Evolutionary conservation across 352 stramenopile genomes (phyloP), one percentile per base, ranked within the genome.

Genomic region (Aphanomyces astaci): DNA sequence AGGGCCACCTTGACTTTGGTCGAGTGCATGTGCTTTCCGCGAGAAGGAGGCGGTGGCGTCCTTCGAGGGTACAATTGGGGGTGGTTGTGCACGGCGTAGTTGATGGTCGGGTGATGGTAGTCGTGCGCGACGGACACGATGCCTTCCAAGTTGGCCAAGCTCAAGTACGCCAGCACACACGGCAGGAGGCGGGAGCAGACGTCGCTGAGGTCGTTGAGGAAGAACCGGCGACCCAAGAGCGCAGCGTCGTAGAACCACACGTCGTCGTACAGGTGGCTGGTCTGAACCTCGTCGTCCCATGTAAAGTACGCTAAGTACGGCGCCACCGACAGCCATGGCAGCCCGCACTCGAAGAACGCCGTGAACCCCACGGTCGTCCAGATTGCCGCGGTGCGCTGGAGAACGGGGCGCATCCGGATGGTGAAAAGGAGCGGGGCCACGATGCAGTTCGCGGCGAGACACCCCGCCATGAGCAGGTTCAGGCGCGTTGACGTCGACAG

Each of bases 211-310:
- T 31, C 19, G 28, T 17, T 46, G 30, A 62, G 28, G 30, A 62
- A 62, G 25, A 62, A n/a, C 13, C 32, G 28, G 4, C 31, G 53
- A 28, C 53, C 53, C 53, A 62, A 27, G 4, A 43, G 53, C 4
- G 32, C 32, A n/a, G 53, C 53, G 32, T 62, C 32, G 53, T 62
- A 62, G 13, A 62, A 62, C 53, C 53, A 62, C 53, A 62, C 53
- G 7, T 48, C 31, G 53, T 62, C 53, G 53, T 46, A 62, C 5
- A 62, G 53, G 24, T 24, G 9, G 45, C 4, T 25, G 9, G 9
- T 53, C 45, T 53, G 45, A 24, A 24, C 45, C 13, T 11, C 30
- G 13, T 46, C 53, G 53, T 43, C 22, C 53, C 32, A 28, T 31
- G 17, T n/a, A 46, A 62, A 62, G 53, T 62, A 62, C 30, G 25